Percentiles rank a stretch among this genome's conserved stretches.
Evolutionary conservation across 768 basidiomycete species (phyloP).

Genomic region (Cubamyces lactineus): DNA sequence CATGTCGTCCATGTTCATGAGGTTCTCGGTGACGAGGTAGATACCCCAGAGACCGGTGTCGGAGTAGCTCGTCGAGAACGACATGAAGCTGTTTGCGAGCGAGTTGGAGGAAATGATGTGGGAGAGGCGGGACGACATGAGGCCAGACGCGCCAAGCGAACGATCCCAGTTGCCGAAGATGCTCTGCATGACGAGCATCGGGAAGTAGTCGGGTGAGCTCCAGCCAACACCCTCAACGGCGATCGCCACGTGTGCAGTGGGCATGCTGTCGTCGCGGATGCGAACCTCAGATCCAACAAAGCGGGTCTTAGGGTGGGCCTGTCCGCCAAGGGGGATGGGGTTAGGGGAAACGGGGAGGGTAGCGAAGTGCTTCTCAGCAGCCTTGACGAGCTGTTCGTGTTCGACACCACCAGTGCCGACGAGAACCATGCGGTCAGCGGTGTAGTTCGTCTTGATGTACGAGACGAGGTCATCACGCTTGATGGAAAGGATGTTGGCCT

Average conservation of each 20-base stretch:
- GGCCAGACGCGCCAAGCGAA: slow-evolving; percentile 85
- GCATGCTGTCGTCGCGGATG: slow-evolving; percentile 87
- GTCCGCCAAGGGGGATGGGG: slow-evolving; percentile 86
- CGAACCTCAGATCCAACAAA: slow-evolving; percentile 97
- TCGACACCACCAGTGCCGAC: slow-evolving; percentile 96
- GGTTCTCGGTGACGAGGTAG: slow-evolving; percentile 95
- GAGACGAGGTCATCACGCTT: slow-evolving; percentile 82
- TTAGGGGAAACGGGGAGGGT: slow-evolving; percentile 83
- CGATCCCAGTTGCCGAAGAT: slow-evolving; percentile 99
- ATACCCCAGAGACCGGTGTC: slow-evolving; percentile 99
- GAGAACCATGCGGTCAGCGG: slow-evolving; percentile 97
- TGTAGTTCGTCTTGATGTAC: slow-evolving; percentile 98
- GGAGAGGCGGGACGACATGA: slow-evolving; percentile 89
- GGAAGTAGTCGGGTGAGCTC: slow-evolving; percentile 98
- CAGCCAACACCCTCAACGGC: slow-evolving; percentile 98
- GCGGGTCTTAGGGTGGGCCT: slow-evolving; percentile 71
- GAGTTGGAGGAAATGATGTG: slow-evolving; percentile 90
- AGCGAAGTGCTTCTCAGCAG: slow-evolving; percentile 93
- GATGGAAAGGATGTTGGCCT: slow-evolving; percentile 94
- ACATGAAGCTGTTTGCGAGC: slow-evolving; percentile 99
- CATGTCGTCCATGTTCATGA: slow-evolving; percentile 91
- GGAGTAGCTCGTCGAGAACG: slow-evolving; percentile 97
- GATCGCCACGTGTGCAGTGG: slow-evolving; percentile 91
- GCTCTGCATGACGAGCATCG: slow-evolving; percentile 97
- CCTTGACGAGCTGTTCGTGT: slow-evolving; percentile 89